These are phyloP conservation scores for Talaromyces verruculosus DNA, from an alignment of 2,329 filamentous ascomycete genomes.

Conservation along the genomic window DNA sequence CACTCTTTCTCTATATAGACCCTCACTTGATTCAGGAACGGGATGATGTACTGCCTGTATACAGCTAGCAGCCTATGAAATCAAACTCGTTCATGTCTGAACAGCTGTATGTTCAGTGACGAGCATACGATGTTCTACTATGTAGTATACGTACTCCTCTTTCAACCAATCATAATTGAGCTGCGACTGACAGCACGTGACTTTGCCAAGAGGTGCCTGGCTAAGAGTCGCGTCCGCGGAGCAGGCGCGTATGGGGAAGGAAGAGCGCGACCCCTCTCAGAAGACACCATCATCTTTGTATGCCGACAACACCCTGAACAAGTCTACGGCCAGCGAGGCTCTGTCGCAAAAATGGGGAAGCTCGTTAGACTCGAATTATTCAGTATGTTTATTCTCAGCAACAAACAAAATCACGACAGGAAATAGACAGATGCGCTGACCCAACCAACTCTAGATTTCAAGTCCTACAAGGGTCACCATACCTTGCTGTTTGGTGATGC, in stretches of 20 bases:
- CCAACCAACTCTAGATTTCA: slow-evolving; percentile 69
- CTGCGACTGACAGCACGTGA: background rate
- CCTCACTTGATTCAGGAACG: background rate
- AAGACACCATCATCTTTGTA: background rate
- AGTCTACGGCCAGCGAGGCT: slow-evolving; percentile 24
- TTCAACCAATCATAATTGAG: background rate
- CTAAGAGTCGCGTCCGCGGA: slow-evolving; percentile 10
- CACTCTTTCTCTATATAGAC: background rate
- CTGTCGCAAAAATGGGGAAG: slow-evolving; percentile 75
- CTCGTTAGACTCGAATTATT: slow-evolving; percentile 91
- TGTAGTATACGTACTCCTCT: background rate
- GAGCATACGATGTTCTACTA: background rate
- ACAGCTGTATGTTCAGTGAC: background rate
- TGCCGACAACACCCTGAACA: slow-evolving; percentile 11
- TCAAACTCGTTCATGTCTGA: background rate
- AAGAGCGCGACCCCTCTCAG: slow-evolving; percentile 19
- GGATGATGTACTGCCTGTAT: background rate
- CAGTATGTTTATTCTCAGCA: slow-evolving; percentile 55
- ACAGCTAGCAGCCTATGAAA: background rate
- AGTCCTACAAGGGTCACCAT: slow-evolving; percentile 98
- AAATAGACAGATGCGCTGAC: slow-evolving; percentile 8
- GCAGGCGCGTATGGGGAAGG: slow-evolving; percentile 14
- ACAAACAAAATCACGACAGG: background rate
- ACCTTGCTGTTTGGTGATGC: slow-evolving; percentile 92
- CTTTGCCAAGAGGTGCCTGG: slow-evolving; percentile 13